These are phyloP conservation scores for Cryptococcus floricola DNA, from an alignment of 1,284 basidiomycete genomes.

Conservation along the genomic window DNA sequence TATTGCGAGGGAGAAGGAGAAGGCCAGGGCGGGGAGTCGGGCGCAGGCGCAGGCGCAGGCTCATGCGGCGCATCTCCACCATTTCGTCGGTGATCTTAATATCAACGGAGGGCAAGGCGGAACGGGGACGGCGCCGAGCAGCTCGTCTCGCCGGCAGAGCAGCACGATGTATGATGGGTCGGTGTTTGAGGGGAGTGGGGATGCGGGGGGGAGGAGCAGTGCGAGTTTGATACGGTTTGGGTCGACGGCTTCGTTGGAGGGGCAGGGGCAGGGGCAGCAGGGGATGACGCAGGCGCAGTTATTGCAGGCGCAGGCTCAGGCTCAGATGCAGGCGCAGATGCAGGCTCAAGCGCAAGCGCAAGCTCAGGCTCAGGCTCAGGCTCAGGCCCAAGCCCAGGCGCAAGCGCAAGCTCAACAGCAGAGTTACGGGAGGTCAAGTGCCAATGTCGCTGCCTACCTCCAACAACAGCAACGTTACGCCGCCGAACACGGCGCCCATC, in stretches of 20 bases:
- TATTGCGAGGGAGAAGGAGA: not conserved
- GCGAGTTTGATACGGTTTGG: slow-evolving; percentile 18
- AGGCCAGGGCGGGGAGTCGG: not conserved
- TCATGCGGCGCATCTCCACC: slow-evolving; percentile 5
- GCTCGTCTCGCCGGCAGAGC: slow-evolving; percentile 5
- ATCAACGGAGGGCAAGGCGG: not conserved
- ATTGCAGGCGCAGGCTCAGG: not conserved
- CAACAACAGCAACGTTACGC: slow-evolving; percentile 17
- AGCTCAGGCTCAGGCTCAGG: not conserved
- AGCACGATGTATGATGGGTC: slow-evolving; percentile 20
- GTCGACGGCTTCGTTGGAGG: slow-evolving; percentile 7
- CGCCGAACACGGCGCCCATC: not conserved
- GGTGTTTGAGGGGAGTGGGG: slow-evolving; percentile 18
- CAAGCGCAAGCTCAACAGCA: not conserved
- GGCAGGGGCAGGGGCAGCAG: not conserved
- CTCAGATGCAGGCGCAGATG: not conserved
- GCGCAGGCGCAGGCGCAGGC: not conserved
- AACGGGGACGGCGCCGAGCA: not conserved
- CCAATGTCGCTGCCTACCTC: slow-evolving; percentile 27
- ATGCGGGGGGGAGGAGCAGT: slow-evolving; percentile 8
- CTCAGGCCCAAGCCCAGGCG: not conserved
- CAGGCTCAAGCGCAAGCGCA: not conserved
- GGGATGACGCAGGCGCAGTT: not conserved
- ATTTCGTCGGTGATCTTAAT: slow-evolving; percentile 15
- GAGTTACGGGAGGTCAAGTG: not conserved